phyloP scores from a whole-genome alignment of 495 filamentous ascomycete species.

The Collariella sp. region DNA sequence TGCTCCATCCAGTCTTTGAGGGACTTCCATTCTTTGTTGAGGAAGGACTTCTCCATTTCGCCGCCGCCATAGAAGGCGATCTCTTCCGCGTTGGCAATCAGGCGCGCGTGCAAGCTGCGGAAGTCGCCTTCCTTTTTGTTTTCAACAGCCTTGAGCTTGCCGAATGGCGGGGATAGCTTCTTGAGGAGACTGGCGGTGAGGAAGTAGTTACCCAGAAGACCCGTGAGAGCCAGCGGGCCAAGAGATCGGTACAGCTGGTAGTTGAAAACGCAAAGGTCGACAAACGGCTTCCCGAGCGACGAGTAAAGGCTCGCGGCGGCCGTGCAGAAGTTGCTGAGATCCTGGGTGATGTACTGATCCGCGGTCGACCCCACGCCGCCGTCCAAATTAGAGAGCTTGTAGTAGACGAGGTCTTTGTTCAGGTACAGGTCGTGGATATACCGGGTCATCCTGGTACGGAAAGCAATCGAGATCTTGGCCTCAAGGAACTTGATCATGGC shows the following conservation, averaged over 20 bases:
- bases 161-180: constrained; percentile 85
- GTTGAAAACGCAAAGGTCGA: constrained; percentile 94
- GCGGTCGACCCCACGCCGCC: constrained; percentile 85
- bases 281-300: constrained; percentile 89
- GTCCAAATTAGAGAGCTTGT: constrained; percentile 90
- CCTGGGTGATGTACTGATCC: constrained; percentile 97
- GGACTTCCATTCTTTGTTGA: constrained; percentile 83
- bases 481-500: constrained; percentile 98
- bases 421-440: constrained; percentile 98
- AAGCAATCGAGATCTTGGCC: constrained; percentile 95
- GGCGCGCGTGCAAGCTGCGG: constrained; percentile 73
- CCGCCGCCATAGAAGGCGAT: constrained; percentile 98
- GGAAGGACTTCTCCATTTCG: constrained; percentile 81
- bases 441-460: constrained; percentile 88
- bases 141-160: constrained; percentile 91
- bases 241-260: constrained; percentile 91
- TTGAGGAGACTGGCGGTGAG: constrained; percentile 81
- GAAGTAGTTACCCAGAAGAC: constrained; percentile 85
- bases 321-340: constrained; percentile 88
- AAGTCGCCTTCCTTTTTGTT: constrained; percentile 92
- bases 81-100: constrained; percentile 96
- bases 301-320: constrained; percentile 91
- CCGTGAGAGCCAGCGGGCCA: constrained; percentile 78
- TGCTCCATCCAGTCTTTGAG: constrained; percentile 92
- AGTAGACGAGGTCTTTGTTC: constrained; percentile 88